phyloP scores from a whole-genome alignment of 2,329 filamentous ascomycete genomes.

The Talaromyces albobiverticillius region DNA sequence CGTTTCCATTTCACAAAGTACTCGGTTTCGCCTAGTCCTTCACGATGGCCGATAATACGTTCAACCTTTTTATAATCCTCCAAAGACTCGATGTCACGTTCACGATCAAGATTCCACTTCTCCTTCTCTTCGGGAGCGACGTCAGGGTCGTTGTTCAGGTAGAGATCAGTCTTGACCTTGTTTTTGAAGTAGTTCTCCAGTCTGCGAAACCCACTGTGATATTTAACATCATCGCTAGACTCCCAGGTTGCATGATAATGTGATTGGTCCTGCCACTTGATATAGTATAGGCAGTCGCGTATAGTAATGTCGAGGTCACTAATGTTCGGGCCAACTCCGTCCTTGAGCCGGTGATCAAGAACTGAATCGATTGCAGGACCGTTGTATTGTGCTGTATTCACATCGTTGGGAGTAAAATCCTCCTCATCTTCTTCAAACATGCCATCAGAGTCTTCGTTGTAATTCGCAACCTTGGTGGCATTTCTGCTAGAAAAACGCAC shows the following conservation, averaged over 20 bases:
- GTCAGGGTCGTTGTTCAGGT: slow-evolving; percentile 70
- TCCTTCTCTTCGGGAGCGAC: slow-evolving; percentile 82
- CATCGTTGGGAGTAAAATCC: slow-evolving; percentile 65
- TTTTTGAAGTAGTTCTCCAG: slow-evolving; percentile 87
- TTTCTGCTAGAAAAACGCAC: slow-evolving; percentile 89
- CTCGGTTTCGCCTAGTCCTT: slow-evolving; percentile 76
- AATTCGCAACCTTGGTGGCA: slow-evolving; percentile 69
- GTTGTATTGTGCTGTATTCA: slow-evolving; percentile 65
- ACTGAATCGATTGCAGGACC: slow-evolving; percentile 87
- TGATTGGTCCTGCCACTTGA: slow-evolving; percentile 97
- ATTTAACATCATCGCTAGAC: slow-evolving; percentile 67
- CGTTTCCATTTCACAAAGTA: slow-evolving; percentile 98
- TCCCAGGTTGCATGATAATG: slow-evolving; percentile 98
- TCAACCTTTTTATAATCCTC: slow-evolving; percentile 91
- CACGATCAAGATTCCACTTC: slow-evolving; percentile 92
- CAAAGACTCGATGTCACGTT: slow-evolving; percentile 82
- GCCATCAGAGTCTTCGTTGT: slow-evolving; percentile 65
- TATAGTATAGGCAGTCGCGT: slow-evolving; percentile 69
- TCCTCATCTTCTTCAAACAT: slow-evolving; percentile 59
- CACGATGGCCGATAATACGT: slow-evolving; percentile 79
- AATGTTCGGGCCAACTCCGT: slow-evolving; percentile 53
- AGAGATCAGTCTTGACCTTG: slow-evolving; percentile 77
- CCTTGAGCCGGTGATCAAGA: slow-evolving; percentile 77
- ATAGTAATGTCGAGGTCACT: slow-evolving; percentile 55
- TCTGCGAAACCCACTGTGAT: slow-evolving; percentile 80